These are phyloP conservation scores for Funneliformis mosseae DNA, from an alignment of 192 early-diverging fungal species.

Conservation along the genomic window DNA sequence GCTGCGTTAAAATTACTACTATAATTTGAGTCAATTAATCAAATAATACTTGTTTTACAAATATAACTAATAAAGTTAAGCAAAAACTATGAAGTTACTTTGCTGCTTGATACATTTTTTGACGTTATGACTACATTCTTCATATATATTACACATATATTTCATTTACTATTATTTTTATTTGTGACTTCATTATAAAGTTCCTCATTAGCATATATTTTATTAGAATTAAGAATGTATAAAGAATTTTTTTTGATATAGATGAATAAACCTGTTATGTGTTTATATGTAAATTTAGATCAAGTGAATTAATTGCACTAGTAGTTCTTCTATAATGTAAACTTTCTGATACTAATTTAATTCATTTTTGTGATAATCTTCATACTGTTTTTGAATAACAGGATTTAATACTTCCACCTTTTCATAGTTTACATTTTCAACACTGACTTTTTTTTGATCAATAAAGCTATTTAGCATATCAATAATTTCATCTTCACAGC, in stretches of 20 bases:
- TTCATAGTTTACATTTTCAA: background rate
- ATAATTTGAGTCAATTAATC: too few relatives aligned
- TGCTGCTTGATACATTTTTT: too few relatives aligned
- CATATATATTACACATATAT: too few relatives aligned
- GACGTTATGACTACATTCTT: too few relatives aligned
- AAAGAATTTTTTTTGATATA: background rate
- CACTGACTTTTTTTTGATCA: background rate
- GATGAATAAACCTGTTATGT: background rate
- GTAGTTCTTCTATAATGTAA: background rate
- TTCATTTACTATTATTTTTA: too few relatives aligned
- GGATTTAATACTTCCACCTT: background rate
- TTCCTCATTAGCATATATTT: too few relatives aligned
- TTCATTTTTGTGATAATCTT: background rate
- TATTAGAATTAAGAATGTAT: background rate
- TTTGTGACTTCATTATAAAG: too few relatives aligned
- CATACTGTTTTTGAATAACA: background rate
- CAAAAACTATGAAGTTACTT: too few relatives aligned
- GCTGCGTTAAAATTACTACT: too few relatives aligned
- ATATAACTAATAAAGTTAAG: too few relatives aligned
- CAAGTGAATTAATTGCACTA: background rate
- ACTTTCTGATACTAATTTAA: background rate
- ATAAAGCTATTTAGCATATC: background rate
- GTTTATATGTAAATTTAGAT: background rate
- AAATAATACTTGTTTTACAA: too few relatives aligned
- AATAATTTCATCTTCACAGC: background rate